These are phyloP conservation scores for Leccinum subrobustum DNA, from an alignment of 1,284 basidiomycete species.

Conservation along the genomic window DNA sequence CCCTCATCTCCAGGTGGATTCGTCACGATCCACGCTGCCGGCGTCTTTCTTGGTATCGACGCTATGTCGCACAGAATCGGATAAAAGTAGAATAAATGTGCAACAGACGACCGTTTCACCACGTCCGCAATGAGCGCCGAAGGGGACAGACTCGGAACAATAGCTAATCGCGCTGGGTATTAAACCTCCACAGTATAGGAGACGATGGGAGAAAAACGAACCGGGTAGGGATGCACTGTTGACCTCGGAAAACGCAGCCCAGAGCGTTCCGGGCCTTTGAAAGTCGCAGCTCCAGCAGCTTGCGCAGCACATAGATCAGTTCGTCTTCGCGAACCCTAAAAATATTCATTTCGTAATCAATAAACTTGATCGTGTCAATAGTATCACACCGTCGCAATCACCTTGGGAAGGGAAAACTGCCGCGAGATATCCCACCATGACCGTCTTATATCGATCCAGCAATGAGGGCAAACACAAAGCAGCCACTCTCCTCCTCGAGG, in stretches of 20 bases:
- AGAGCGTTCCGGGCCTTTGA: conserved; percentile 66
- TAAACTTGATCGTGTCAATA: not conserved
- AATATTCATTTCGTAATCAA: not conserved
- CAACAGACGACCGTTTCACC: conserved; percentile 67
- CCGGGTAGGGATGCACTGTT: conserved; percentile 54
- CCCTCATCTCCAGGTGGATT: conserved; percentile 1
- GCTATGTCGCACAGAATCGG: conserved; percentile 75
- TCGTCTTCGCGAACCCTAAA: conserved; percentile 85
- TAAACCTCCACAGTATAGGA: not conserved
- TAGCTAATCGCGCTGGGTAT: conserved; percentile 24
- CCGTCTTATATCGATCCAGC: conserved; percentile 68
- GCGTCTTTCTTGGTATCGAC: conserved; percentile 62
- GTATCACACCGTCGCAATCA: conserved; percentile 28
- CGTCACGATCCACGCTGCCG: conserved; percentile 59
- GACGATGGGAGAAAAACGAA: conserved; percentile 30
- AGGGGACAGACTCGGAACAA: conserved; percentile 38
- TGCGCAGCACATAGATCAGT: conserved; percentile 78
- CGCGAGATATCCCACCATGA: conserved; percentile 68
- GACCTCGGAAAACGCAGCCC: conserved; percentile 66
- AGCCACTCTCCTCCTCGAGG: conserved; percentile 63
- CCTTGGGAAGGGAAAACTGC: conserved; percentile 70
- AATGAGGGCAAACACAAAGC: conserved; percentile 69
- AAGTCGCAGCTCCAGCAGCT: conserved; percentile 66
- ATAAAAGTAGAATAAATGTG: conserved; percentile 87
- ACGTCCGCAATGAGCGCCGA: conserved; percentile 61